Conservation (phyloP, 2,329 filamentous ascomycete genomes). For the Pyrenophora graminea region DNA sequence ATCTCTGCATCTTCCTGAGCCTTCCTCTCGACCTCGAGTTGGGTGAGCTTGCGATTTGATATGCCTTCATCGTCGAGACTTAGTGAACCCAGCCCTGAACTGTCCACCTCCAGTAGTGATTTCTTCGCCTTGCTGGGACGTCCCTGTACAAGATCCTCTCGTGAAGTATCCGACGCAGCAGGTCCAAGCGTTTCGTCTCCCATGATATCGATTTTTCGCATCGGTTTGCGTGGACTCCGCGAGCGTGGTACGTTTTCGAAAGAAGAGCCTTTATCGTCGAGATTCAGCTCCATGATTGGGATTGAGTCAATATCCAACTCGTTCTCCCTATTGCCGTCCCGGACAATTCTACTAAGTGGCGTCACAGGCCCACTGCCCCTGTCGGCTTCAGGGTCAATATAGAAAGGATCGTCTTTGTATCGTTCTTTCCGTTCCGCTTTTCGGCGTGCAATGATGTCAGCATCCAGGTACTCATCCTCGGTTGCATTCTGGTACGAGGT, state of each 20-base stretch:
- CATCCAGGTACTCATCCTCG: constrained; percentile 64
- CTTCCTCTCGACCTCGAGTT: constrained; percentile 66
- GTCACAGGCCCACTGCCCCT: constrained; percentile 67
- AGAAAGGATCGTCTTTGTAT: constrained; percentile 93
- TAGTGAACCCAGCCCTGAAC: constrained; percentile 75
- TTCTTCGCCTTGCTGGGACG: constrained; percentile 56
- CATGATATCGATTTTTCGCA: constrained; percentile 51
- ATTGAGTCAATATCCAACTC: constrained; percentile 92
- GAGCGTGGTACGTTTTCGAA: constrained; percentile 26
- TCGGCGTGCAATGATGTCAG: constrained; percentile 73
- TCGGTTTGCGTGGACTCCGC: constrained; percentile 37
- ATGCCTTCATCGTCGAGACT: constrained; percentile 60
- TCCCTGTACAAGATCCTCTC: constrained; percentile 39
- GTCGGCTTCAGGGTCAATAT: constrained; percentile 66
- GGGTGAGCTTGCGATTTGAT: constrained; percentile 30
- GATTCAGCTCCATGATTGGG: constrained; percentile 89
- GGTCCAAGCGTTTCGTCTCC: constrained; percentile 54
- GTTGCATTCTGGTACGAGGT: constrained; percentile 53
- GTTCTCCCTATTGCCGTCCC: constrained; percentile 67
- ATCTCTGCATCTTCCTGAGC: constrained; percentile 85
- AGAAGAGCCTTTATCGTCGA: constrained; percentile 54
- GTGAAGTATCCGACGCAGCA: constrained; percentile 35
- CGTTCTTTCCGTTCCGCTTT: constrained; percentile 78
- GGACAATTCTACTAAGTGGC: constrained; percentile 75
- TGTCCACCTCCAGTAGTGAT: constrained; percentile 80